Conservation (phyloP, 106 monocot genomes). For the Agapanthus africanus region DNA sequence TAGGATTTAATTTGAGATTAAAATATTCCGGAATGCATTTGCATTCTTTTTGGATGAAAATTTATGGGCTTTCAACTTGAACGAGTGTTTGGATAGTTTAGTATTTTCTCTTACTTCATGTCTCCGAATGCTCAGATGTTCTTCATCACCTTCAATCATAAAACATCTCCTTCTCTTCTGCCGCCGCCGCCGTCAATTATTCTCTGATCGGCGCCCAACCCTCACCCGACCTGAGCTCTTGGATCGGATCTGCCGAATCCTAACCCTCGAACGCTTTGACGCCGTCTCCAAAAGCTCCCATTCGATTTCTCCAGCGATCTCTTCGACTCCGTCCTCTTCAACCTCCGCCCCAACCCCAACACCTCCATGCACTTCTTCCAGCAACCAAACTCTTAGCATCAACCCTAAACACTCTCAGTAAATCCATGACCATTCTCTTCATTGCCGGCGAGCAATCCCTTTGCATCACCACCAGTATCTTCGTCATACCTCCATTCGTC, state of each 20-base stretch:
- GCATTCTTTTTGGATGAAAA: too few species aligned
- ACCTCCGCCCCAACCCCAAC: constrained; percentile 47
- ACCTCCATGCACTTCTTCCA: too few species aligned
- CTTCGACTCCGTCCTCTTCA: too few species aligned
- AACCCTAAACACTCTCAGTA: constrained; percentile 38
- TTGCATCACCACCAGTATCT: constrained; percentile 67
- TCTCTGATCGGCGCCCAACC: background rate
- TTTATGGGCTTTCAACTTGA: too few species aligned
- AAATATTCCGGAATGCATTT: too few species aligned
- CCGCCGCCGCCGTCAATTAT: too few species aligned
- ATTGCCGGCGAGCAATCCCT: constrained; percentile 48
- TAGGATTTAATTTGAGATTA: too few species aligned
- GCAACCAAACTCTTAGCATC: constrained; percentile 28
- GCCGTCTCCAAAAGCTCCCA: constrained; percentile 41
- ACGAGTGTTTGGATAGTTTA: too few species aligned
- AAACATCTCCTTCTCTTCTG: too few species aligned
- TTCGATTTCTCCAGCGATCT: constrained; percentile 51
- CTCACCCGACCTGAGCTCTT: constrained; percentile 28
- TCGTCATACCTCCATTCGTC: constrained; percentile 18
- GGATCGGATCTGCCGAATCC: constrained; percentile 55
- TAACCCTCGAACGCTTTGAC: constrained; percentile 55
- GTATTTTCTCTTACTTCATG: too few species aligned
- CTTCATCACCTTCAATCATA: too few species aligned
- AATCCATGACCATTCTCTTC: constrained; percentile 51
- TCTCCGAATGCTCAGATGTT: too few species aligned